Conservation (phyloP, 345 rosid species). For the Pistacia vera region DNA sequence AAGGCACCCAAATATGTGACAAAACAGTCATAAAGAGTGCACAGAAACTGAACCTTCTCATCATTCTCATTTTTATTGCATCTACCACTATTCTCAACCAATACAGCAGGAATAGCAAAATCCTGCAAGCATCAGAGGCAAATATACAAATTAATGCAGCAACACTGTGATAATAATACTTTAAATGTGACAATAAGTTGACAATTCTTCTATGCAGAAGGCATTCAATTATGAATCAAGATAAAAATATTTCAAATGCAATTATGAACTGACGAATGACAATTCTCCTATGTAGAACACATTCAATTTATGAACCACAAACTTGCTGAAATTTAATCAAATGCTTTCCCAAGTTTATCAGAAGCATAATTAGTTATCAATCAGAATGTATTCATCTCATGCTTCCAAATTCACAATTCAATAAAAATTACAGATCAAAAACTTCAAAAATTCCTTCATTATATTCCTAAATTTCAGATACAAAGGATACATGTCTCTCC, state of each 20-base stretch:
- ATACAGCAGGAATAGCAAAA: slow-evolving; percentile 49
- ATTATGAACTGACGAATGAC: neutral
- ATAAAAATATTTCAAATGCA: neutral
- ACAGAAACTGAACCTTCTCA: slow-evolving; percentile 57
- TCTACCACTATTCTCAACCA: slow-evolving; percentile 86
- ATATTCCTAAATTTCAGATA: neutral
- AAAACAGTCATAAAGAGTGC: slow-evolving; percentile 8
- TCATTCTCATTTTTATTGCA: slow-evolving; percentile 78
- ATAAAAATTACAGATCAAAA: neutral
- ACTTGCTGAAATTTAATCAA: neutral
- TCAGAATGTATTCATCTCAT: neutral
- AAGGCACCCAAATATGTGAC: neutral
- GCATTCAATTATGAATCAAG: slow-evolving; percentile 4
- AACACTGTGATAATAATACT: neutral
- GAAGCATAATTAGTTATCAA: neutral
- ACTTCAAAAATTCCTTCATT: neutral
- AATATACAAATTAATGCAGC: neutral
- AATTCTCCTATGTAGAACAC: neutral
- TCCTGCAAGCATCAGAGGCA: slow-evolving; percentile 42
- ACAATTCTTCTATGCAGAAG: neutral
- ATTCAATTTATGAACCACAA: slow-evolving; percentile 5
- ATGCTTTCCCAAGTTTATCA: neutral
- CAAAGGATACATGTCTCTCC: neutral
- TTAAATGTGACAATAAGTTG: neutral
- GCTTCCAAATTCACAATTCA: neutral